A percentile compares a stretch with the other conserved stretches of the same genome.
Evolutionary conservation across 2,329 filamentous ascomycete genomes (phyloP).

Genomic region (Cercospora canescens): DNA sequence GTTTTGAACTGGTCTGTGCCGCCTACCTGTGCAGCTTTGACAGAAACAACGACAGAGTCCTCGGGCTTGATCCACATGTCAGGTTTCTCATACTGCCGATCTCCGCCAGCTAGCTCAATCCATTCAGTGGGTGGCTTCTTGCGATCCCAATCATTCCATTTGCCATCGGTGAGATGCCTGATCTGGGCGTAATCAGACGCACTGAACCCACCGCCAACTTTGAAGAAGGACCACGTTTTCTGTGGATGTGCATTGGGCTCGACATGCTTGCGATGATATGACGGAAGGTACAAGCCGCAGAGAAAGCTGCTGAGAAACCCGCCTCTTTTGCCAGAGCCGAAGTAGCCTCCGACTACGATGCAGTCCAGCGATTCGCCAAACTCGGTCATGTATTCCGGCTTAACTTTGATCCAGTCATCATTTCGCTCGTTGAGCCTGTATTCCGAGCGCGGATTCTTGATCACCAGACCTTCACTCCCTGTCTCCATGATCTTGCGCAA

Average conservation of each 20-base stretch:
- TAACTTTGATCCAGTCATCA: slow-evolving; percentile 98
- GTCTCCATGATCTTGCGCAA: slow-evolving; percentile 83
- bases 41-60: slow-evolving; percentile 82
- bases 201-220: slow-evolving; percentile 91
- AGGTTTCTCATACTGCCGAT: slow-evolving; percentile 73
- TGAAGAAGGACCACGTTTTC: slow-evolving; percentile 93
- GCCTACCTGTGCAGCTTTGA: slow-evolving; percentile 81
- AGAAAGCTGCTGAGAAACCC: slow-evolving; percentile 82
- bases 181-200: slow-evolving; percentile 83
- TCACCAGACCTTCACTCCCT: slow-evolving; percentile 82
- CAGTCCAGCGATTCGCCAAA: slow-evolving; percentile 93
- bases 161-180: slow-evolving; percentile 80
- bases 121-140: slow-evolving; percentile 74
- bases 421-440: slow-evolving; percentile 89
- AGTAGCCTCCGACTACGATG: slow-evolving; percentile 88
- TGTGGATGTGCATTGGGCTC: slow-evolving; percentile 53
- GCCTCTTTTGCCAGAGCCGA: slow-evolving; percentile 81
- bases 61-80: slow-evolving; percentile 91
- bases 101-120: slow-evolving; percentile 79
- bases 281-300: slow-evolving; percentile 65
- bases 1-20: slow-evolving; percentile 76
- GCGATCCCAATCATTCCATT: slow-evolving; percentile 84
- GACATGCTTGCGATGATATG: background rate
- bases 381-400: slow-evolving; percentile 97
- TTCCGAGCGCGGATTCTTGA: slow-evolving; percentile 87